Percentiles rank a stretch among this genome's conserved stretches.
Conservation (phyloP, 1,284 basidiomycete genomes). For the Cryptococcus amylolentus region DNA sequence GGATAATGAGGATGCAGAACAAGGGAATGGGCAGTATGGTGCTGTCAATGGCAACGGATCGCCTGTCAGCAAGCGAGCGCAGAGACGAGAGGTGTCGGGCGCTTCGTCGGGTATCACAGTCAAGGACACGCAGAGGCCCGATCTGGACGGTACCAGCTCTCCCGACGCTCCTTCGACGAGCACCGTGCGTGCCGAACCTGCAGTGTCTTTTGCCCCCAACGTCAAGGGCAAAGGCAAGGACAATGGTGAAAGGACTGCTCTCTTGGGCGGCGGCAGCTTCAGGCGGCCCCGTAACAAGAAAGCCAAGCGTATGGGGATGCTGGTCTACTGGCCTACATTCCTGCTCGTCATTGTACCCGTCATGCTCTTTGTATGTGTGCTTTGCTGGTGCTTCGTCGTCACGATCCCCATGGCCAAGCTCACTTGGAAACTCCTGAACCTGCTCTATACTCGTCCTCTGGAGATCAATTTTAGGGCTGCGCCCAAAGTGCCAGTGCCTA, state of each 20-base stretch:
- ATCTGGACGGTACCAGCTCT: neutral
- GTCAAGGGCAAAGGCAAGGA: constrained; percentile 6
- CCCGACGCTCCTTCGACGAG: constrained; percentile 14
- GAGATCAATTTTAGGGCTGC: constrained; percentile 78
- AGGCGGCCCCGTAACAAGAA: constrained; percentile 37
- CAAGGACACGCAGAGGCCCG: constrained; percentile 23
- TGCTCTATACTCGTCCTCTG: constrained; percentile 75
- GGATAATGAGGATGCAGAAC: constrained; percentile 49
- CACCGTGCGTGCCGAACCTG: constrained; percentile 21
- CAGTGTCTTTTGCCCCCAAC: constrained; percentile 37
- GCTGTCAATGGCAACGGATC: constrained; percentile 7
- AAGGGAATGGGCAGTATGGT: constrained; percentile 5
- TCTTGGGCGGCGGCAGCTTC: constrained; percentile 26
- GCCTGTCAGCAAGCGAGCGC: constrained; percentile 3
- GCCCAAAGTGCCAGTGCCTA: constrained; percentile 41
- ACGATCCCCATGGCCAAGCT: constrained; percentile 98
- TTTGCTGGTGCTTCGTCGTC: constrained; percentile 91
- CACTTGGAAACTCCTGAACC: constrained; percentile 85
- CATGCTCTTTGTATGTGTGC: constrained; percentile 76
- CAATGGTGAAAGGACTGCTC: constrained; percentile 29
- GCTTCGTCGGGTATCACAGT: constrained; percentile 19
- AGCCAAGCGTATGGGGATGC: constrained; percentile 51
- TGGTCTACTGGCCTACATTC: constrained; percentile 76
- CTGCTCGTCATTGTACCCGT: constrained; percentile 77
- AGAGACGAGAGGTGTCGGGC: constrained; percentile 22